Conservation (phyloP, 352 stramenopile species). For the Pythium dissotocum region DNA sequence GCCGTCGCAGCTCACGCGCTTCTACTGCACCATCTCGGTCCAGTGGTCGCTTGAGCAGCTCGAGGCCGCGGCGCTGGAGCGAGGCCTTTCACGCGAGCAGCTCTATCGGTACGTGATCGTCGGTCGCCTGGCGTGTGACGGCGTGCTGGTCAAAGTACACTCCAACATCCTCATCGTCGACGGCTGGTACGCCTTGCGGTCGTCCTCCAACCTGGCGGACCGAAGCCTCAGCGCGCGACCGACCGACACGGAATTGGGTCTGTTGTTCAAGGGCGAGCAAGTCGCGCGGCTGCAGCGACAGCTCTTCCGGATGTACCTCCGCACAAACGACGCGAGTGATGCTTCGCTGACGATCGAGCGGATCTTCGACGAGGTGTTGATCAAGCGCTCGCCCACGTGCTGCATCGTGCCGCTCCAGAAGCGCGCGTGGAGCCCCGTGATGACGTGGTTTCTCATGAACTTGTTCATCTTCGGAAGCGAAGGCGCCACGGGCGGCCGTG, state of each 20-base stretch:
- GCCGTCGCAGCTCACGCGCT: slow-evolving; percentile 66
- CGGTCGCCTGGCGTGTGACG: slow-evolving; percentile 42
- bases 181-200: slow-evolving; percentile 64
- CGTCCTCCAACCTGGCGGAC: slow-evolving; percentile 75
- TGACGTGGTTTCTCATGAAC: slow-evolving; percentile 84
- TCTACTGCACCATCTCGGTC: slow-evolving; percentile 77
- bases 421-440: slow-evolving; percentile 58
- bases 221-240: slow-evolving; percentile 68
- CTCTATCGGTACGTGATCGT: slow-evolving; percentile 53
- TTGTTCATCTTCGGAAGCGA: slow-evolving; percentile 78
- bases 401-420: slow-evolving; percentile 61
- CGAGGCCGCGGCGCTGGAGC: slow-evolving; percentile 45
- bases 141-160: slow-evolving; percentile 72
- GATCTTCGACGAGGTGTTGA: slow-evolving; percentile 8
- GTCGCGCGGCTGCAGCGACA: slow-evolving; percentile 60
- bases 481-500: slow-evolving; percentile 64
- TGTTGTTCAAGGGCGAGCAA: slow-evolving; percentile 49
- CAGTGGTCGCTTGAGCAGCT: slow-evolving; percentile 80
- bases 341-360: slow-evolving; percentile 17
- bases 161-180: slow-evolving; percentile 82
- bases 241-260: slow-evolving; percentile 69
- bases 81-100: slow-evolving; percentile 41
- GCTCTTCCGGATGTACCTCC: slow-evolving; percentile 71
- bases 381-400: slow-evolving; percentile 15
- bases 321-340: slow-evolving; percentile 20